phyloP scores from a whole-genome alignment of 768 basidiomycete species.

The Tricholoma matsutake region DNA sequence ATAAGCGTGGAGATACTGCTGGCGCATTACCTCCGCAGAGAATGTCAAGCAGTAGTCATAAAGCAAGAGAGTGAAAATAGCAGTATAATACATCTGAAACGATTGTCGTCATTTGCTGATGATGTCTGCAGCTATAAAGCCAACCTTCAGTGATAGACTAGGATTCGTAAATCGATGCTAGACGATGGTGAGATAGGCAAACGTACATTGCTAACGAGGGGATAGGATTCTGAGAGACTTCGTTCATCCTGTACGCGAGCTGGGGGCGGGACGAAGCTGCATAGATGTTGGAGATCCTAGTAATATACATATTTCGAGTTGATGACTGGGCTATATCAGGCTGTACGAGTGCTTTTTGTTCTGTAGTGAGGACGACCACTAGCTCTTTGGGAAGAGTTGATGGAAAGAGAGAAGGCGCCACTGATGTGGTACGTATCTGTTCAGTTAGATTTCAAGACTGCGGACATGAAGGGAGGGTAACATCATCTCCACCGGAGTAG shows the following conservation, averaged over 20 bases:
- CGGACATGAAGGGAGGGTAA: background rate
- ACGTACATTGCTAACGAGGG: background rate
- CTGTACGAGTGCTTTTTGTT: no score
- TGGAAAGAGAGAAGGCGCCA: no score
- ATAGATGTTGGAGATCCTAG: background rate
- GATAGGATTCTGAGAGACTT: background rate
- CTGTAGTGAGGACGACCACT: no score
- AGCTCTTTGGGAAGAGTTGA: no score
- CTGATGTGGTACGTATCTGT: no score
- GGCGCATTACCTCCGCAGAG: conserved; percentile 13
- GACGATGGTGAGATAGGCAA: background rate
- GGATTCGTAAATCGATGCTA: background rate
- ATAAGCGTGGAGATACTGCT: no score
- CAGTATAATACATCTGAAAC: conserved; percentile 4
- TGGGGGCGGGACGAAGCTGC: background rate
- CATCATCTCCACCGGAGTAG: no score
- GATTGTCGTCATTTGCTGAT: background rate
- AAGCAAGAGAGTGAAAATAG: conserved; percentile 11
- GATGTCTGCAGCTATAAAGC: background rate
- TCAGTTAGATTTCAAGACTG: no score
- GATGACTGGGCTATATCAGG: no score
- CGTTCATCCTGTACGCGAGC: background rate
- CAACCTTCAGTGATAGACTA: background rate
- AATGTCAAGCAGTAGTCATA: conserved; percentile 19
- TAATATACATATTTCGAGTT: no score